phyloP scores from a whole-genome alignment of 148 eudicot genomes.

The Fallopia convolvulus region DNA sequence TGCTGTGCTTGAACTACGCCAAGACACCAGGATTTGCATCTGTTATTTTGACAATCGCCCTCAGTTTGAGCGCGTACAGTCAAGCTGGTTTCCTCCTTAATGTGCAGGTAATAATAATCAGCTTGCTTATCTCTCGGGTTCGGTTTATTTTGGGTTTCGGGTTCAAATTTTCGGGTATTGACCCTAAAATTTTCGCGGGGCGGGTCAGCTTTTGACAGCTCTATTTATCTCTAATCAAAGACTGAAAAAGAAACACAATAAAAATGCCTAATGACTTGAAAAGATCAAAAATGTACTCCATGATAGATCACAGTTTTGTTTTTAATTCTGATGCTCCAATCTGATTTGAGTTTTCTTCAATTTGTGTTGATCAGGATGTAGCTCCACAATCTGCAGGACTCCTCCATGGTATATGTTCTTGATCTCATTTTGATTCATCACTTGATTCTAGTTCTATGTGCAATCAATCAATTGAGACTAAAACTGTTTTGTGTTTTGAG shows the following conservation, averaged over 20 bases:
- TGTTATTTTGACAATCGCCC: conserved; percentile 53
- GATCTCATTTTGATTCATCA: neutral
- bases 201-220: too few relatives aligned
- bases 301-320: neutral
- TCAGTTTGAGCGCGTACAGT: conserved; percentile 85
- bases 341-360: neutral
- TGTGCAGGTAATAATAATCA: conserved; percentile 90
- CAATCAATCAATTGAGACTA: neutral
- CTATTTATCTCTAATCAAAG: too few relatives aligned
- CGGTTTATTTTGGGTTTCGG: too few relatives aligned
- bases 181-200: too few relatives aligned
- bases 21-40: conserved; percentile 64
- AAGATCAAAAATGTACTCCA: too few relatives aligned
- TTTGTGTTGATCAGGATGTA: conserved; percentile 51
- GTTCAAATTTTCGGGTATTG: too few relatives aligned
- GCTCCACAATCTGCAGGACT: conserved; percentile 93
- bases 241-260: neutral
- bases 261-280: neutral
- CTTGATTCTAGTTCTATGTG: neutral
- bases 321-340: neutral
- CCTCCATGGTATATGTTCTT: conserved; percentile 53
- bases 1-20: conserved; percentile 76
- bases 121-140: too few relatives aligned
- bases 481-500: neutral
- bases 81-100: conserved; percentile 97